Conservation (phyloP, 345 rosid genomes). For the Raphanus raphanistrum region DNA sequence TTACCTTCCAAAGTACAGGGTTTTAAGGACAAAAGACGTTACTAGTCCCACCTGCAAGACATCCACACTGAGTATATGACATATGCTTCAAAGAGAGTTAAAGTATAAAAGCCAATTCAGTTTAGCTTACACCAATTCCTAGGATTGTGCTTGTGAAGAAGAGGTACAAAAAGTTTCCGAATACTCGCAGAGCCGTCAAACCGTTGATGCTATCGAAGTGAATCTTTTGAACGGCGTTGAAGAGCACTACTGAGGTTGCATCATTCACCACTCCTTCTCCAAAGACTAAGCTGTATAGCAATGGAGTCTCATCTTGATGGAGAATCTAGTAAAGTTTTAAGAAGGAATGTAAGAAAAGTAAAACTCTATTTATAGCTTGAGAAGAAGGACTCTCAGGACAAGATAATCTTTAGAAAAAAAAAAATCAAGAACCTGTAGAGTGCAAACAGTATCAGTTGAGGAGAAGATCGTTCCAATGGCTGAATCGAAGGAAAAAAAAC, state of each 20-base stretch:
- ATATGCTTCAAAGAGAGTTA: slow-evolving; percentile 1
- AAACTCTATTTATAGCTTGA: neutral
- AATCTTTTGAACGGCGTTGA: slow-evolving; percentile 79
- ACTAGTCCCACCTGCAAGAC: slow-evolving; percentile 67
- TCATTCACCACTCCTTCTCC: slow-evolving; percentile 98
- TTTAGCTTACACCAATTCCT: slow-evolving; percentile 60
- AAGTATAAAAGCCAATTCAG: neutral
- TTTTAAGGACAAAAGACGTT: slow-evolving; percentile 64
- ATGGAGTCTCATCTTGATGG: slow-evolving; percentile 85
- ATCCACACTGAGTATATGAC: slow-evolving; percentile 6
- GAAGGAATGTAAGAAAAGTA: neutral
- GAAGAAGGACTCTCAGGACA: neutral
- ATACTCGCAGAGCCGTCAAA: slow-evolving; percentile 42
- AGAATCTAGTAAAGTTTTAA: slow-evolving; percentile 54
- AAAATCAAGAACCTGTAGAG: slow-evolving; percentile 67
- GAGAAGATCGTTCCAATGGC: slow-evolving; percentile 92
- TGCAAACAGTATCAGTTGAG: slow-evolving; percentile 90
- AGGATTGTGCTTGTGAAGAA: slow-evolving; percentile 78
- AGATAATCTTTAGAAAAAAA: neutral
- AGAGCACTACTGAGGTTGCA: slow-evolving; percentile 84
- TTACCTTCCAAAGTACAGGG: slow-evolving; percentile 70
- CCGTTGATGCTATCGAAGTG: slow-evolving; percentile 53
- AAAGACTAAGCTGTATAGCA: slow-evolving; percentile 82
- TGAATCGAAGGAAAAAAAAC: slow-evolving; percentile 39
- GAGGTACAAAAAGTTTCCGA: slow-evolving; percentile 70